These are phyloP conservation scores for Pythium volutum DNA, from an alignment of 352 stramenopile genomes.

Conservation along the genomic window DNA sequence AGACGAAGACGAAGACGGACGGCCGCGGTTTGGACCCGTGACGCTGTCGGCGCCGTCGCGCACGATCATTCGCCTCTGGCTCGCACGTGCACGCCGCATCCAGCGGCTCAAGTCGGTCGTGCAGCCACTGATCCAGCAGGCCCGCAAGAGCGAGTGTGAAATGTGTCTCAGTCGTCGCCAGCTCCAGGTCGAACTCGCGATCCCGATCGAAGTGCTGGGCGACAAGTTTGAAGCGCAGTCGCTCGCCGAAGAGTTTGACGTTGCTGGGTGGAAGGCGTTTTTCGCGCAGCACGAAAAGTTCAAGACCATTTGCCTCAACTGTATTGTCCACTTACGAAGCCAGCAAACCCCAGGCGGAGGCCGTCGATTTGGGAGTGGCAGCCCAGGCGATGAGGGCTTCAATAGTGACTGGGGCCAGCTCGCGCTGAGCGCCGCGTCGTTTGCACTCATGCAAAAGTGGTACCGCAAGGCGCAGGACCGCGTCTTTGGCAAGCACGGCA, in stretches of 20 bases:
- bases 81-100: conserved; percentile 80
- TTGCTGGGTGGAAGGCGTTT: conserved; percentile 94
- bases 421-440: conserved; percentile 80
- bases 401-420: conserved; percentile 52
- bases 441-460: conserved; percentile 91
- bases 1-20: conserved; percentile 75
- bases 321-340: conserved; percentile 79
- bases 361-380: conserved; percentile 25
- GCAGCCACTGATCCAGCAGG: conserved; percentile 89
- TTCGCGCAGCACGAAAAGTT: conserved; percentile 93
- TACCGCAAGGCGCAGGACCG: conserved; percentile 88
- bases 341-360: conserved; percentile 26
- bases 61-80: conserved; percentile 92
- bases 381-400: conserved; percentile 25
- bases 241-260: conserved; percentile 89
- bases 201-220: conserved; percentile 90
- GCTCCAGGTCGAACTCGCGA: conserved; percentile 94
- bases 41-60: conserved; percentile 88
- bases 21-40: conserved; percentile 87
- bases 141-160: conserved; percentile 92
- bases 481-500: conserved; percentile 77
- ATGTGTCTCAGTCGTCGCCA: conserved; percentile 93
- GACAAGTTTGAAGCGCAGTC: conserved; percentile 90
- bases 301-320: conserved; percentile 94
- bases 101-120: conserved; percentile 86